Evolutionary conservation across 176 grass and related monocot genomes (phyloP), one percentile per base, ranked within the genome.

Genomic region (Paspalum notatum): DNA sequence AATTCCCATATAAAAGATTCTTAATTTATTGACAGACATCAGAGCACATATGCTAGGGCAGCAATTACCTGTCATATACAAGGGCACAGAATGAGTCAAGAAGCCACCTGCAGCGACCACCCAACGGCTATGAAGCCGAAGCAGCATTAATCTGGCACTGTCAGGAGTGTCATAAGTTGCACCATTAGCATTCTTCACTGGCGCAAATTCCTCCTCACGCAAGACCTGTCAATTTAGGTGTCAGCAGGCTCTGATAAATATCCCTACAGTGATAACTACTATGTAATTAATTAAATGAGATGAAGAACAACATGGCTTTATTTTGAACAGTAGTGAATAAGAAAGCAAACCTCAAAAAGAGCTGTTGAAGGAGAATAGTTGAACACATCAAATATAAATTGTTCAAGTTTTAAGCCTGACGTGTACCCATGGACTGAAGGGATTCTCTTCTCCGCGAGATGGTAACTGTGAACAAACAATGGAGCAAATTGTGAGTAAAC

Each of bases 141-240:
- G 95, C 46, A 97, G 83, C 95, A 97, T 94, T 66, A 92, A 83
- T 53, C 69, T 84, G 55, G 91, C 87, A 37, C 77, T 92, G 50
- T 97, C 90, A 69, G 95, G 95, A 51, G 91, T 97, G 83, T 94
- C 95, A 54, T 97, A 85, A 68, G 76, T 85, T 68, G 90, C 76
- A 32, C 91, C 95, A 27, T 94, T 94, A 74, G 95, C 95, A 92
- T 94, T 97, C 87, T 97, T 94, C 38, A 97, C 90, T 25, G 91
- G 91, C 44, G 95, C 91, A 89, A 97, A 97, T 92, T 97, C 95
- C 85, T 97, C 95, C 70, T 97, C 95, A 21, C 95, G 78, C 77
- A 87, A 51, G n/a, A 97, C 78, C 95, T 97, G 83, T 37, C 55
- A 75, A n/a, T 43, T 55, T 24, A 84, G 78, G n/a, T 53, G 51